Evolutionary conservation across 805 yeast species (phyloP), one percentile per base, ranked within the genome.

Genomic region (Myxozyma udenii): DNA sequence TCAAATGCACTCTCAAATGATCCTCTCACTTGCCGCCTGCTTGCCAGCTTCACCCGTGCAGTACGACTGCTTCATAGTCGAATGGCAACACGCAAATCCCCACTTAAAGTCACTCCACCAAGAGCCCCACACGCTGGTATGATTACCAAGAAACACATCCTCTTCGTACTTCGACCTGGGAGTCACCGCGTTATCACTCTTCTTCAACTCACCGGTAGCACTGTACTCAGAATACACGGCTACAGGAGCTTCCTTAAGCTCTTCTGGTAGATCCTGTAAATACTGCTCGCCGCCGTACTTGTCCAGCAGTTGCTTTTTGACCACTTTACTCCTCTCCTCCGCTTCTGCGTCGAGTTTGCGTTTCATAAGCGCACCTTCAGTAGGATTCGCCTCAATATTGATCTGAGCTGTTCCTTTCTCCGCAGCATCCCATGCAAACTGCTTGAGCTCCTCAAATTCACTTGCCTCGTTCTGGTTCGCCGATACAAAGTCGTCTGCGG

Each of bases 401-500:
- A 69, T 48, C 21, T 42, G 45, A 35, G 66, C 67, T 21, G 53
- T 33, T 2, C 71, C 69, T 25, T 62, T 57, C 23, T 65, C 71
- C 5, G 72, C 64, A 3, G 64, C 66, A 11, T 71, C 74, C 73
- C 81, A 77, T 0, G 82, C 82, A 57, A 77, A 75, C 57, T 67
- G 65, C 59, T 76, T 78, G 63, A 77, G 61, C 45, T 71, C 68
- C 48, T 75, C 76, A 59, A 79, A 73, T 50, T 78, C 78, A 18
- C 69, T 66, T 7, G 84, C 85, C 55, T 82, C 85, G 26, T 48
- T 44, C 4, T 82, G 84, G 2, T 76, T 48, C 19, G 48, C 43
- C 16, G 50, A 39, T 16, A 56, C 61, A 28, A 61, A 61, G 25
- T 55, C 61, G 32, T 56, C 62, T 12, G 74, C 41, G 74, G 62